Base-by-base conservation (phyloP, 228 moss, liverwort and hornwort species). In the Sphagnum magellanicum region DNA sequence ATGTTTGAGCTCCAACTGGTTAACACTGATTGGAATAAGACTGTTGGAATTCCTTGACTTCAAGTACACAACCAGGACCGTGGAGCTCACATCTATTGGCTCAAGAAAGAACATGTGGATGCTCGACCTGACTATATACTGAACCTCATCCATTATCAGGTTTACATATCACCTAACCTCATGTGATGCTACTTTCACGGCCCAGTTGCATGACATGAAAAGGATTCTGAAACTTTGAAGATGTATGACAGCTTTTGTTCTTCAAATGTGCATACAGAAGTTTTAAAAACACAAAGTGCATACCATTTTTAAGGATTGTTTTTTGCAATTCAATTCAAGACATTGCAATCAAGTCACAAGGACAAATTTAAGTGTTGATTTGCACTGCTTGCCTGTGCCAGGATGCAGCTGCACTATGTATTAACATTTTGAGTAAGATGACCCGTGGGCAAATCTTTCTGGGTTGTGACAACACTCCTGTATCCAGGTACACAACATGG, bases 91-190 rank as follows among this genome's bases (percentile, higher is more conserved):
- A 32, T 14, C 14, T 98, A 74, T 72, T 98, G 93, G 84, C 90
- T 92, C 59, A 81, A 78, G 47, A 87, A 85, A 70, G 94, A 90
- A 63, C 84, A 74, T 53, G 83, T 92, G 10, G 91, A 90, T 70
- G 84, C 82, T 71, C 90, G 98, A 67, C 87, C 90, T 69, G 98
- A 98, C 76, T 83, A 94, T 71, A 6, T 86, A 60, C 50, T 98
- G 72, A 98, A 98, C 75, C 72, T 98, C 16, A 94, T 98, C 32
- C 92, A 94, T 80, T 98, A 88, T 71, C 90, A 98, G 93, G 98
- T 93, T 70, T 66, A 10, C 57, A 13, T 49, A 59, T 59, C 10
- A 16, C 50, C 16, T 16, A 8, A 4, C 32, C 16, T 50, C 60
- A 8, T 70, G 17, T 53, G 47, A 16, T 32, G 14, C 9, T 68